phyloP scores from a whole-genome alignment of 2,329 filamentous ascomycete genomes.

The Drechslerella coelobrocha region DNA sequence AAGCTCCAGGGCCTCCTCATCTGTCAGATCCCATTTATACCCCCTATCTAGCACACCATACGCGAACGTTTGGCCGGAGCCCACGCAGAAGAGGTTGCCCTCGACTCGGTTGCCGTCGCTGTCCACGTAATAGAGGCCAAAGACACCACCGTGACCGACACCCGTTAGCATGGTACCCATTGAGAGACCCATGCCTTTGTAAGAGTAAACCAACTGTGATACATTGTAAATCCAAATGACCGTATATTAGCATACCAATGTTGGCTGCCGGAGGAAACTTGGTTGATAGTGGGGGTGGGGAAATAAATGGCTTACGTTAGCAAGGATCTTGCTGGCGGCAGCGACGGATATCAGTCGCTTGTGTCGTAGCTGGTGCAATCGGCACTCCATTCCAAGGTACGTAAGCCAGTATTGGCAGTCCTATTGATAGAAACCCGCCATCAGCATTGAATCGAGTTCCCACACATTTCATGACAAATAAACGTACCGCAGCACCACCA shows the following conservation, averaged over 20 bases:
- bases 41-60: conserved; percentile 97
- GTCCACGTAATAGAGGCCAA: conserved; percentile 98
- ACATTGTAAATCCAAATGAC: too few species aligned
- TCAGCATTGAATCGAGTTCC: conserved; percentile 8
- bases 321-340: conserved; percentile 96
- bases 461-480: conserved; percentile 55
- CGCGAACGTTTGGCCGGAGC: conserved; percentile 96
- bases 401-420: conserved; percentile 99
- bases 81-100: conserved; percentile 97
- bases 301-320: conserved; percentile 66
- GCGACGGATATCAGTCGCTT: conserved; percentile 98
- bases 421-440: conserved; percentile 55
- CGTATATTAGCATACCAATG: not conserved
- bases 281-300: too few species aligned
- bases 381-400: conserved; percentile 98
- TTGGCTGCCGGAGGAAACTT: too few species aligned
- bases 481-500: conserved; percentile 78
- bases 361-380: conserved; percentile 97
- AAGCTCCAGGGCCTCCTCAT: conserved; percentile 87
- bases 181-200: conserved; percentile 97
- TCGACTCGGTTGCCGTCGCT: conserved; percentile 90
- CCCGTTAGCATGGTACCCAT: conserved; percentile 99
- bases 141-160: conserved; percentile 92
- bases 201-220: conserved; percentile 83
- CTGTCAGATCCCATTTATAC: conserved; percentile 86